A percentile compares a stretch with the other conserved stretches of the same genome.
These are phyloP conservation scores for Ophiostoma perfectum DNA, from an alignment of 2,329 filamentous ascomycete genomes.

Conservation along the genomic window DNA sequence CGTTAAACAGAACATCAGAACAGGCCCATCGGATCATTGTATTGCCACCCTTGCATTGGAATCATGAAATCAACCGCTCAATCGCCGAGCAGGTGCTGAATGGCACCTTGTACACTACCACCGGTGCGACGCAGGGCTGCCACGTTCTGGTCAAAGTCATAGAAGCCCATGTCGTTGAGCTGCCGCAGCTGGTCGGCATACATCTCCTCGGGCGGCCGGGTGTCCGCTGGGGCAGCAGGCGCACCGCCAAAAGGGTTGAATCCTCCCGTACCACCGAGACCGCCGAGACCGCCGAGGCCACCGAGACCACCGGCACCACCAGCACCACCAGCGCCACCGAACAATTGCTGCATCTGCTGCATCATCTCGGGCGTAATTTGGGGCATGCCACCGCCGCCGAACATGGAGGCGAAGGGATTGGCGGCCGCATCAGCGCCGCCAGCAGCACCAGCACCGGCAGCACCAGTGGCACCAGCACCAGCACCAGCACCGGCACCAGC, in stretches of 20 bases:
- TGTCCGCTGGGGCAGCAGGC: conserved; percentile 58
- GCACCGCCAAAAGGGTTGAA: conserved; percentile 12
- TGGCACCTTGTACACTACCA: conserved; percentile 87
- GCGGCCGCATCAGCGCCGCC: not conserved
- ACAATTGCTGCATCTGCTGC: conserved; percentile 50
- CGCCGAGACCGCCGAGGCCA: not conserved
- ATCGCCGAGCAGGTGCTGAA: conserved; percentile 62
- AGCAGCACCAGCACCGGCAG: not conserved
- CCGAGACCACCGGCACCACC: conserved; percentile 32
- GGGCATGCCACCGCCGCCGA: conserved; percentile 38
- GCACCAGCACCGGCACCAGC: not conserved
- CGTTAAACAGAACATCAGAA: conserved; percentile 5
- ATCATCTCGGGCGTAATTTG: conserved; percentile 48
- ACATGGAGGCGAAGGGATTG: conserved; percentile 39
- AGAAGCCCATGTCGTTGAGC: conserved; percentile 98
- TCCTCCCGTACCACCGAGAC: not conserved
- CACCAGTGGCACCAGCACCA: conserved; percentile 6
- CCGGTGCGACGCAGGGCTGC: conserved; percentile 81
- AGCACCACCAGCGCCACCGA: conserved; percentile 36
- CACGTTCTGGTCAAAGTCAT: conserved; percentile 90
- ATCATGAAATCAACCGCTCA: conserved; percentile 13
- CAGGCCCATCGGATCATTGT: not conserved
- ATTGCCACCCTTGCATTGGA: no score
- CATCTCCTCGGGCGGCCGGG: conserved; percentile 83
- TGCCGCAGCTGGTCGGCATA: conserved; percentile 87